These are phyloP conservation scores for Sutorius australiensis DNA, from an alignment of 768 basidiomycete genomes.

Conservation along the genomic window DNA sequence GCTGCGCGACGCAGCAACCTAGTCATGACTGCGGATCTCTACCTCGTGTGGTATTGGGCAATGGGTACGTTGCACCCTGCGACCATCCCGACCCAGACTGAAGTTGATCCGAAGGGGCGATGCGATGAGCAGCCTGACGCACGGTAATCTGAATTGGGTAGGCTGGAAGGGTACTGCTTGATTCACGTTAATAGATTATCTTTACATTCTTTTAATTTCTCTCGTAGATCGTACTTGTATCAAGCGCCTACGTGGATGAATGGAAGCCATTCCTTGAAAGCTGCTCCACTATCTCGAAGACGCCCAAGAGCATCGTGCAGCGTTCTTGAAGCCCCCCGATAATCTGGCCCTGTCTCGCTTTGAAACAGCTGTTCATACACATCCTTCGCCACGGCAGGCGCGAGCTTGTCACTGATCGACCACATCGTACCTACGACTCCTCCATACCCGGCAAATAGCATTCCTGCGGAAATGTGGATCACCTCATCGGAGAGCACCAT, in stretches of 20 bases:
- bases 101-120: background rate
- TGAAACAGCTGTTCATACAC: conserved; percentile 27
- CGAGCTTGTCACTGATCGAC: conserved; percentile 38
- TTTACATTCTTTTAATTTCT: too few species aligned
- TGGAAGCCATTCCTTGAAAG: background rate
- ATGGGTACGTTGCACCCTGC: background rate
- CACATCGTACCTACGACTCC: conserved; percentile 42
- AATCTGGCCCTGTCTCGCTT: background rate
- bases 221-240: too few species aligned
- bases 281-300: background rate
- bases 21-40: background rate
- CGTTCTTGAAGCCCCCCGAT: conserved; percentile 1
- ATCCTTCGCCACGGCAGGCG: conserved; percentile 28
- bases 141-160: too few species aligned
- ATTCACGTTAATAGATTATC: too few species aligned
- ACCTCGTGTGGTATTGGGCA: background rate
- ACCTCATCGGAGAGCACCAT: conserved; percentile 34
- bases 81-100: background rate
- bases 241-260: background rate
- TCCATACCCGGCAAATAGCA: conserved; percentile 32
- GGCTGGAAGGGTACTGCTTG: too few species aligned
- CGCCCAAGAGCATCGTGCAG: background rate
- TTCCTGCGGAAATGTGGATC: conserved; percentile 41
- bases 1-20: background rate
- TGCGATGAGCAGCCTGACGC: too few species aligned